These are phyloP conservation scores for Hericium alpestre DNA, from an alignment of 768 basidiomycete genomes.

Conservation along the genomic window DNA sequence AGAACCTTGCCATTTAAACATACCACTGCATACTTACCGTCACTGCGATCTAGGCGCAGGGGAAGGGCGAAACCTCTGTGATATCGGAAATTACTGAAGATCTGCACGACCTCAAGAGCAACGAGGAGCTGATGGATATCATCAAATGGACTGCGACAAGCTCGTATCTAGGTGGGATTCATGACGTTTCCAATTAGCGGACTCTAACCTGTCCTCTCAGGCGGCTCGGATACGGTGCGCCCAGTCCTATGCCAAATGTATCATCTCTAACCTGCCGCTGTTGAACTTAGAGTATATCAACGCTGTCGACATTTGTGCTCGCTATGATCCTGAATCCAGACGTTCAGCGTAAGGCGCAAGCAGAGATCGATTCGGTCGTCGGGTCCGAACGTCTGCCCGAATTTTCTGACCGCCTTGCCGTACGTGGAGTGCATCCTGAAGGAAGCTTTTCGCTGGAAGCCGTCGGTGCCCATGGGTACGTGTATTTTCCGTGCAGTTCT, in stretches of 20 bases:
- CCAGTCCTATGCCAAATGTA: not conserved
- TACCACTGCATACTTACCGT: not conserved
- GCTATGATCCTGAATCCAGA: slow-evolving; percentile 15
- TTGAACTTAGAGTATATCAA: slow-evolving; percentile 3
- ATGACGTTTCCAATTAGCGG: not conserved
- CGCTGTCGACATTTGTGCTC: slow-evolving; percentile 12
- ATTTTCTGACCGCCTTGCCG: slow-evolving; percentile 16
- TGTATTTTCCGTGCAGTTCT: slow-evolving; percentile 10
- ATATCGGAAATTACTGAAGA: not conserved
- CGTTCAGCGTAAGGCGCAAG: slow-evolving; percentile 16
- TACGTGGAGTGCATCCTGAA: slow-evolving; percentile 17
- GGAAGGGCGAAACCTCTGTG: not conserved
- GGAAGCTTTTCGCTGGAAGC: slow-evolving; percentile 14
- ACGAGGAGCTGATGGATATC: not conserved
- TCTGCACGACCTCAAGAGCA: not conserved
- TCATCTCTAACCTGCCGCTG: not conserved
- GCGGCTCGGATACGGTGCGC: not conserved
- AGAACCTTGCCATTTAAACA: not conserved
- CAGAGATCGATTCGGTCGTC: slow-evolving; percentile 18
- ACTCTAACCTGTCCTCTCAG: not conserved
- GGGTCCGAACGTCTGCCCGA: slow-evolving; percentile 18
- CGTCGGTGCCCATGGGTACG: not conserved
- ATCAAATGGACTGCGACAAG: not conserved
- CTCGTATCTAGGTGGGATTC: not conserved
- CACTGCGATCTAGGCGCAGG: not conserved